A percentile compares a stretch with the other conserved stretches of the same genome.
Conservation (phyloP, 2,329 filamentous ascomycete genomes). For the Alternaria longipes region DNA sequence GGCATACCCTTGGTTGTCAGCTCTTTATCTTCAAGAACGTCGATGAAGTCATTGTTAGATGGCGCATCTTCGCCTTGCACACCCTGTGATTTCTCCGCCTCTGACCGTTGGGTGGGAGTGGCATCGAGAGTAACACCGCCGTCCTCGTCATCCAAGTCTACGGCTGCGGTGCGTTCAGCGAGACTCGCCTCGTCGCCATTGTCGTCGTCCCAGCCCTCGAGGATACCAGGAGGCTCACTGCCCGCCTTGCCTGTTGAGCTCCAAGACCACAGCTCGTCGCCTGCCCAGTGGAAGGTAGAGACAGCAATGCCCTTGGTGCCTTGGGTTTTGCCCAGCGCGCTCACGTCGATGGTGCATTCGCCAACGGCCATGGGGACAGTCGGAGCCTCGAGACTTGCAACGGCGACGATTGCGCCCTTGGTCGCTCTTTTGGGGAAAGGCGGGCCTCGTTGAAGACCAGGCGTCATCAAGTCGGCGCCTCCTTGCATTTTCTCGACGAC, state of each 20-base stretch:
- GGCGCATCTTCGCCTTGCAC: constrained; percentile 48
- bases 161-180: constrained; percentile 51
- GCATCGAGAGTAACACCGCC: constrained; percentile 57
- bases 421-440: constrained; percentile 68
- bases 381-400: constrained; percentile 67
- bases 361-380: constrained; percentile 72
- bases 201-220: constrained; percentile 61
- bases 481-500: constrained; percentile 70
- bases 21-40: constrained; percentile 58
- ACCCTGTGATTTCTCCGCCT: constrained; percentile 46
- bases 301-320: constrained; percentile 72
- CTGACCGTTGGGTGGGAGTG: constrained; percentile 38
- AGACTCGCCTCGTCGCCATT: constrained; percentile 44
- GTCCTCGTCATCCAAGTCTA: constrained; percentile 56
- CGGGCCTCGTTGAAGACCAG: constrained; percentile 70
- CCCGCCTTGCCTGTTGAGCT: constrained; percentile 64
- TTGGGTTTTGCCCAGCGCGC: constrained; percentile 63
- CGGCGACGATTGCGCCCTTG: constrained; percentile 69
- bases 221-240: constrained; percentile 60
- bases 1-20: constrained; percentile 65
- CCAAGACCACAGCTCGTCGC: constrained; percentile 75
- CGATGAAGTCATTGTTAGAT: constrained; percentile 44
- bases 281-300: constrained; percentile 71
- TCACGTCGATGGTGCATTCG: constrained; percentile 70
- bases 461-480: constrained; percentile 75